Percentiles rank a stretch among this genome's conserved stretches.
Evolutionary conservation across 2,329 filamentous ascomycete species (phyloP).

Genomic region (Dothistroma septosporum): DNA sequence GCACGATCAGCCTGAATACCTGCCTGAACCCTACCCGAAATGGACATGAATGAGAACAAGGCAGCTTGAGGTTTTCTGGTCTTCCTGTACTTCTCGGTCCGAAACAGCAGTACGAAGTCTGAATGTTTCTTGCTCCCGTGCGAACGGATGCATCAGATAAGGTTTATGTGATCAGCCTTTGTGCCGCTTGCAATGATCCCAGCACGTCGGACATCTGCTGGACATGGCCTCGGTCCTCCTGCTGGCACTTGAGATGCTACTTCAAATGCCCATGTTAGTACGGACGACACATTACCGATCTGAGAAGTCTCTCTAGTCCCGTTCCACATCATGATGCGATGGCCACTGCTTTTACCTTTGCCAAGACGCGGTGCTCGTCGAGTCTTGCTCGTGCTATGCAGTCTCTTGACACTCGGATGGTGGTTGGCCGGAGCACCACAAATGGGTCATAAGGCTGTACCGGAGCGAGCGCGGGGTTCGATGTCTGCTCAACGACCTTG

Average conservation of each 20-base stretch:
- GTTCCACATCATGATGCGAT: not conserved
- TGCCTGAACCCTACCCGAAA: not conserved
- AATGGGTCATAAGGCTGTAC: not conserved
- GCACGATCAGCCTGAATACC: not conserved
- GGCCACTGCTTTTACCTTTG: not conserved
- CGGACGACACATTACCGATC: no score
- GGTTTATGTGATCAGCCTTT: not conserved
- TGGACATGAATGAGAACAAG: not conserved
- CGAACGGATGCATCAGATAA: not conserved
- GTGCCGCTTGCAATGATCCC: not conserved
- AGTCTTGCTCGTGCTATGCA: not conserved
- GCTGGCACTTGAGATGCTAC: no score
- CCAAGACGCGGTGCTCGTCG: not conserved
- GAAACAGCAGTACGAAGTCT: not conserved
- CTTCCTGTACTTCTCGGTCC: not conserved
- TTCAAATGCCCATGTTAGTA: no score
- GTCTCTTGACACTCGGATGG: not conserved
- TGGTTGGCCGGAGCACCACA: not conserved
- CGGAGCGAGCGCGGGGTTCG: not conserved
- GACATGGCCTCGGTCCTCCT: not conserved
- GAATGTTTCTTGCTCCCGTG: not conserved
- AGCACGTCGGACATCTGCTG: not conserved
- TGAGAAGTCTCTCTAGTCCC: no score
- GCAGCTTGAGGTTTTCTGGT: not conserved
- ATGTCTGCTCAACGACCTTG: constrained; percentile 11